These are phyloP conservation scores for Amaranthus palmeri DNA, from an alignment of 148 eudicot species.

Conservation along the genomic window DNA sequence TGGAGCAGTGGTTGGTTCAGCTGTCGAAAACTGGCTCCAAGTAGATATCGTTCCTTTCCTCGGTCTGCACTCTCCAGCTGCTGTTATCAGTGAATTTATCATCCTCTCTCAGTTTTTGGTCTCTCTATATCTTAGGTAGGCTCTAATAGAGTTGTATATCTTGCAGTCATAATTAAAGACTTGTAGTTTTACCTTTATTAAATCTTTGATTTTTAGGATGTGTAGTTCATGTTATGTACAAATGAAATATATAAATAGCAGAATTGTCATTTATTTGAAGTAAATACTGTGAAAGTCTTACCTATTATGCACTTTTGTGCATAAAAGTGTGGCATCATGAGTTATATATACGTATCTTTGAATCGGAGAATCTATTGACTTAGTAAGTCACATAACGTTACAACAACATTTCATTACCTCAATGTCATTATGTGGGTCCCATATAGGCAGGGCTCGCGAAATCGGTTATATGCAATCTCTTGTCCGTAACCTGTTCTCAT, in stretches of 20 bases:
- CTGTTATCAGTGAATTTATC: slow-evolving; percentile 81
- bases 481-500: too few species aligned
- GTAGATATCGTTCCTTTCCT: slow-evolving; percentile 96
- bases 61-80: slow-evolving; percentile 85
- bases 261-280: slow-evolving; percentile 11
- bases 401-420: too few species aligned
- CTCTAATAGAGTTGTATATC: slow-evolving; percentile 19
- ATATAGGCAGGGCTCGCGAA: too few species aligned
- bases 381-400: too few species aligned
- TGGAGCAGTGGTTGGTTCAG: slow-evolving; percentile 95
- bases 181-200: slow-evolving; percentile 33
- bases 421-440: too few species aligned
- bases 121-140: slow-evolving; percentile 79
- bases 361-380: not conserved
- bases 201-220: slow-evolving; percentile 33
- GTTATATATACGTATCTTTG: not conserved
- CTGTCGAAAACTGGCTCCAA: slow-evolving; percentile 92
- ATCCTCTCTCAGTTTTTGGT: slow-evolving; percentile 81
- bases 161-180: slow-evolving; percentile 12
- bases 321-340: not conserved
- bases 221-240: slow-evolving; percentile 52
- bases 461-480: too few species aligned
- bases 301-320: slow-evolving; percentile 3
- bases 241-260: slow-evolving; percentile 40
- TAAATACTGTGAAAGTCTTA: slow-evolving; percentile 9